Evolutionary conservation across 2,329 filamentous ascomycete genomes (phyloP), one percentile per base, ranked within the genome.

Genomic region (Fusarium floridanum): DNA sequence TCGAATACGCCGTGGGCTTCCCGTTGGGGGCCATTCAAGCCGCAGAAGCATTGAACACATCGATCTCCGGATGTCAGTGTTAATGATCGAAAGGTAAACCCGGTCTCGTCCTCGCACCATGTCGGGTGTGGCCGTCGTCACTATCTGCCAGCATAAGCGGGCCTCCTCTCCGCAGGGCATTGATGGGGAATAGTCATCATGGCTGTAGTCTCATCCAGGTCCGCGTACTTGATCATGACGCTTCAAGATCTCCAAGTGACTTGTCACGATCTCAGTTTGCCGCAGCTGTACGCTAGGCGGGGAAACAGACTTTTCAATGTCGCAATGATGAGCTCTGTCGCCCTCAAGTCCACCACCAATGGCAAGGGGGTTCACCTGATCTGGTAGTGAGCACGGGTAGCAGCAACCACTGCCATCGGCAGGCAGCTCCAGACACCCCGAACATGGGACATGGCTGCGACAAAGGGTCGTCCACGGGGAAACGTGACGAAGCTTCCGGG

Each of bases 401-500:
- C 63, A 56, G 29, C 70, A 66, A 67, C 61, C 48, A 69, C 56
- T 48, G 37, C 61, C 50, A 68, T 67, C 48, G 64, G 56, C 68
- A 74, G 61, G 72, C 68, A 68, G 37, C 45, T 68, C 43, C 48
- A 65, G 50, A 66, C 67, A 55, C 68, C 64, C 61, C 56, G 43
- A 72, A 57, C 69, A 60, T 70, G 61, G 72, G 56, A 67, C 68
- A 73, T 64, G 66, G 66, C 66, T 72, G 65, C 64, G 65, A 74
- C 68, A 72, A 71, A 74, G 70, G 66, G 67, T 68, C 70, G 60
- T 66, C 70, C 66, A 70, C 72, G 72, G 67, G 77, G 74, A 70
- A 72, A 73, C 72, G 68, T 66, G 66, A 48, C 70, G 57, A 71
- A 61, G 67, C 64, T 74, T 69, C 77, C 76, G 74, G 63, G 62